Evolutionary conservation across 108 stramenopile genomes (phyloP), one percentile per base, ranked within the genome.

Genomic region (Aurantiochytrium sp.): DNA sequence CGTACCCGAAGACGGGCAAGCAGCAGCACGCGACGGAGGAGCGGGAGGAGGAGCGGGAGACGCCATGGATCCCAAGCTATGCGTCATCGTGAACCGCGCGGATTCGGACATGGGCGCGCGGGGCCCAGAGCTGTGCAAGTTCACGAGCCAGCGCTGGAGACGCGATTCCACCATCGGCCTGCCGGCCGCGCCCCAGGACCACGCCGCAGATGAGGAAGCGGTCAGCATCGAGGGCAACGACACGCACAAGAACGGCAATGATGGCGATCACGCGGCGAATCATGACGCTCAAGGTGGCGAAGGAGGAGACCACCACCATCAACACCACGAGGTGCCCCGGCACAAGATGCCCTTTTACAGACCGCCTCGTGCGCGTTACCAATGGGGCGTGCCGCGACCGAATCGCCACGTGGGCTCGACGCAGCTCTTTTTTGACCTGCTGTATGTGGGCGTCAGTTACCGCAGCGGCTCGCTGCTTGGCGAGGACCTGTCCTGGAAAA

Each of bases 391-490:
- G 19, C 73, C 42, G 39, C 73, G 73, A 1, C 24, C 39, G 19
- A 48, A 81, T 41, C 39, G 73, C 50, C 39, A 81, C 3, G 42
- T 48, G 10, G n/a, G 27, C 42, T 48, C 24, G 42, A 12, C 42
- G 0, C 42, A 41, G 24, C 45, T 81, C 24, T 81, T 48, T 30
- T 81, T 81, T 81, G 73, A 81, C 2, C 39, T 81, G 21, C 27
- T 81, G 36, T 81, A 81, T n/a, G 73, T 81, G 6, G 73, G 73
- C 30, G 73, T 81, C n/a, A 48, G 42, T 41, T 81, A 30, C 24
- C 39, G 45, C n/a, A 48, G 42, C 45, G 73, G 73, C 39, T 48
- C 73, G 24, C 39, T 81, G 6, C 73, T 81, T 48, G 73, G 73
- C 45, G 73, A 81, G 2, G 24, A 41, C 4, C 17, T 81, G n/a